These are phyloP conservation scores for Prunus kanzakura DNA, from an alignment of 306 rosid species.

Conservation along the genomic window DNA sequence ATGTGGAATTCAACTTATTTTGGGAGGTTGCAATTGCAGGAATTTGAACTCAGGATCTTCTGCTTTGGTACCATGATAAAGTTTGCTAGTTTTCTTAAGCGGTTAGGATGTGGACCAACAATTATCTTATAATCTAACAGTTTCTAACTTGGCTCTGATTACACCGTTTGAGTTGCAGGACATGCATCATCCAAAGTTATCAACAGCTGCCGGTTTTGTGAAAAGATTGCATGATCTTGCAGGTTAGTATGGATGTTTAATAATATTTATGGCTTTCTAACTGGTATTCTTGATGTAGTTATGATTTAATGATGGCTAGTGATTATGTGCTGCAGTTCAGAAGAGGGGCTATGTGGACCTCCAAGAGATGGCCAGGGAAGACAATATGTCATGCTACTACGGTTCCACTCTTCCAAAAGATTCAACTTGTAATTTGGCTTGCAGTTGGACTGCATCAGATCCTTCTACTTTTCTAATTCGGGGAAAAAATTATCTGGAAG, in stretches of 20 bases:
- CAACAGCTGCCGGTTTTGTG: conserved; percentile 69
- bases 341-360: conserved; percentile 75
- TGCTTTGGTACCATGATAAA: background rate
- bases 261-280: background rate
- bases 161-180: conserved; percentile 26
- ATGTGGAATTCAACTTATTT: background rate
- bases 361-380: conserved; percentile 56
- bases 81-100: background rate
- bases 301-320: background rate
- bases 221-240: conserved; percentile 76
- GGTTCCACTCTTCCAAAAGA: conserved; percentile 74
- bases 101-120: background rate
- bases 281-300: background rate
- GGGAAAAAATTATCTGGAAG: conserved; percentile 64
- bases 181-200: conserved; percentile 40
- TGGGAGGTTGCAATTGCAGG: background rate
- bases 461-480: conserved; percentile 82
- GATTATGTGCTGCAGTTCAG: conserved; percentile 51
- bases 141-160: conserved; percentile 7
- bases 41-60: background rate
- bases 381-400: conserved; percentile 35
- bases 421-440: conserved; percentile 49
- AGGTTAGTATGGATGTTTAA: conserved; percentile 36
- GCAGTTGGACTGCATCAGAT: conserved; percentile 73
- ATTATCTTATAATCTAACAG: background rate